phyloP scores from a whole-genome alignment of 768 basidiomycete species.

The Filobasidium floriforme region DNA sequence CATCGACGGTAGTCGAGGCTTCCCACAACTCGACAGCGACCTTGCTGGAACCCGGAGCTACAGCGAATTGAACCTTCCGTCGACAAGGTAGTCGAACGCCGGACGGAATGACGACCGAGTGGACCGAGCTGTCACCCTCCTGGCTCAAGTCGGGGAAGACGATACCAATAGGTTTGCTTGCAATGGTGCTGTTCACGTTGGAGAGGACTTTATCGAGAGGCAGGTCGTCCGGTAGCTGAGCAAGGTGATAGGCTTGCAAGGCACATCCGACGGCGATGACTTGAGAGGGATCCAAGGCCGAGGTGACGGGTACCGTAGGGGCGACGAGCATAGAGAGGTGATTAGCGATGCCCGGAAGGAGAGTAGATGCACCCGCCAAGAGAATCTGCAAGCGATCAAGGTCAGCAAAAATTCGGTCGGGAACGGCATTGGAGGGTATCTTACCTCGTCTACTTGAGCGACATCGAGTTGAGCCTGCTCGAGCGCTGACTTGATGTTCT shows the following conservation, averaged over 20 bases:
- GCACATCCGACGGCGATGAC: slow-evolving; percentile 49
- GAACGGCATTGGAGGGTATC: slow-evolving; percentile 1
- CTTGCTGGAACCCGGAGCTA: slow-evolving; percentile 33
- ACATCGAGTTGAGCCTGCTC: slow-evolving; percentile 43
- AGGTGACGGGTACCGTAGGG: slow-evolving; percentile 44
- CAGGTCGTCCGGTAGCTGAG: slow-evolving; percentile 35
- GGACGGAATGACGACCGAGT: slow-evolving; percentile 31
- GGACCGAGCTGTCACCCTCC: slow-evolving; percentile 28
- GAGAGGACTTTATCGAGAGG: slow-evolving; percentile 39
- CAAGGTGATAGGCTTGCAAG: slow-evolving; percentile 44
- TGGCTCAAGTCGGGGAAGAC: slow-evolving; percentile 37
- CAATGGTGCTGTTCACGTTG: slow-evolving; percentile 19
- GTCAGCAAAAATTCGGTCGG: background rate
- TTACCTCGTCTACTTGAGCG: slow-evolving; percentile 46
- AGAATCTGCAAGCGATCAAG: slow-evolving; percentile 34
- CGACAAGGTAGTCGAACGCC: slow-evolving; percentile 46
- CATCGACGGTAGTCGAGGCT: slow-evolving; percentile 46
- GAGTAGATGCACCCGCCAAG: slow-evolving; percentile 48
- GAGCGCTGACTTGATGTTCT: slow-evolving; percentile 43
- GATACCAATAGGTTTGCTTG: slow-evolving; percentile 46
- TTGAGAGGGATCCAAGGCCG: slow-evolving; percentile 47
- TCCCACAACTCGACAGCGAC: slow-evolving; percentile 47
- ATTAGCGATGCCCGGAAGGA: slow-evolving; percentile 46
- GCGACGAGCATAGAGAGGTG: slow-evolving; percentile 45
- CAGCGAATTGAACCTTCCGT: slow-evolving; percentile 45